A percentile compares a stretch with the other conserved stretches of the same genome.
Evolutionary conservation across 2,329 filamentous ascomycete species (phyloP).

Genomic region (Fusarium sp.): DNA sequence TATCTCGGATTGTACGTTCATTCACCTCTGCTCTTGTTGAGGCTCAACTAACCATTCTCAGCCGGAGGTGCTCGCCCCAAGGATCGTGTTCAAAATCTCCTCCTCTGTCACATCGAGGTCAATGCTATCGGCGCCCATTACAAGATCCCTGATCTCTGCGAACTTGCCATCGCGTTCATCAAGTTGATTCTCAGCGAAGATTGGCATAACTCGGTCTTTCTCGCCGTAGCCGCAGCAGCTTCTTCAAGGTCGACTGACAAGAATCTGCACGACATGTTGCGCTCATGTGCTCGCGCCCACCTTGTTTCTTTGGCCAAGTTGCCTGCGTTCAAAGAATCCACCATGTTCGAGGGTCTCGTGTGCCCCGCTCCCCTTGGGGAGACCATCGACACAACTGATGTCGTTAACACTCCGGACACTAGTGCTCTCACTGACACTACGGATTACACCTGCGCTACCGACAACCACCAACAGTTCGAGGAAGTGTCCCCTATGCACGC

Average conservation of each 20-base stretch:
- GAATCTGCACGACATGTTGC: background rate
- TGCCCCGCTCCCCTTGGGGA: too few species aligned
- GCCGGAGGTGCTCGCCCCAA: background rate
- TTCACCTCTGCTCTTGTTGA: background rate
- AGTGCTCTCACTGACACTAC: too few species aligned
- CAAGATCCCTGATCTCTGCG: background rate
- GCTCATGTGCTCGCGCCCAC: background rate
- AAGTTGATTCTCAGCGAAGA: background rate
- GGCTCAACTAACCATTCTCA: background rate
- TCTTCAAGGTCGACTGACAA: background rate
- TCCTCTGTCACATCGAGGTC: background rate
- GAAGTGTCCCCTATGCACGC: too few species aligned
- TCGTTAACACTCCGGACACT: too few species aligned
- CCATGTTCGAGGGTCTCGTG: too few species aligned
- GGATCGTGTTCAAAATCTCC: background rate
- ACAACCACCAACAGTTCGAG: background rate
- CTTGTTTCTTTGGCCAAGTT: background rate
- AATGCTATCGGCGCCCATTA: background rate
- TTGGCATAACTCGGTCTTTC: background rate
- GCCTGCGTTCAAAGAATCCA: background rate
- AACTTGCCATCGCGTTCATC: background rate
- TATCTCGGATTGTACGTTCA: too few species aligned
- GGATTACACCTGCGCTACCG: background rate
- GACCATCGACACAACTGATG: too few species aligned
- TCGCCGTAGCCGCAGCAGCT: background rate